Conservation (phyloP, 2,329 filamentous ascomycete genomes). For the Colletotrichum falcatum region DNA sequence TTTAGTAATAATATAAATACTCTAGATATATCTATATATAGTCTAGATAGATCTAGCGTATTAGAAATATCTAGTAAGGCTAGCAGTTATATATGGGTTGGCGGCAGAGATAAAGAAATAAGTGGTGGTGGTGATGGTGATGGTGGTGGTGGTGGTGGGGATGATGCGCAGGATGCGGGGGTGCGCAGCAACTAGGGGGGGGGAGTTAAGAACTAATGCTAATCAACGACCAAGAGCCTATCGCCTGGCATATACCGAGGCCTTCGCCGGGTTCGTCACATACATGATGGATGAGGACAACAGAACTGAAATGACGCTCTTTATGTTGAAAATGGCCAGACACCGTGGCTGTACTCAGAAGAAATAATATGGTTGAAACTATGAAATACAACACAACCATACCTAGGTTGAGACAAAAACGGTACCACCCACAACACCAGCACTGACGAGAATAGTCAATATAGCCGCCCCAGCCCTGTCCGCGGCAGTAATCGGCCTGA, state of each 20-base stretch:
- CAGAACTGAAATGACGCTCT: not conserved
- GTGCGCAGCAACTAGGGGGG: too few relatives aligned
- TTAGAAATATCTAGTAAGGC: too few relatives aligned
- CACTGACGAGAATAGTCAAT: conserved; percentile 68
- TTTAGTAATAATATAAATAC: too few relatives aligned
- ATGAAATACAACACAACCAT: not conserved
- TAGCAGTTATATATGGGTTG: too few relatives aligned
- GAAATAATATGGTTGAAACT: not conserved
- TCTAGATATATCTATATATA: too few relatives aligned
- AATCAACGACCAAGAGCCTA: not conserved
- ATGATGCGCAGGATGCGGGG: too few relatives aligned
- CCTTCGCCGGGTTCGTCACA: not conserved
- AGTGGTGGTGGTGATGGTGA: too few relatives aligned
- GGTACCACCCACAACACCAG: conserved; percentile 52
- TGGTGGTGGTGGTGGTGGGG: too few relatives aligned
- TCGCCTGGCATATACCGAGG: not conserved
- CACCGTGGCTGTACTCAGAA: not conserved
- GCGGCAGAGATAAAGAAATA: too few relatives aligned
- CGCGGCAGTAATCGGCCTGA: conserved; percentile 58
- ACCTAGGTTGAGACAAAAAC: conserved; percentile 24
- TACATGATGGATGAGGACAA: not conserved
- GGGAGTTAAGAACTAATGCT: too few relatives aligned
- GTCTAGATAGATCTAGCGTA: too few relatives aligned
- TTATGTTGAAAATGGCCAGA: too few relatives aligned
- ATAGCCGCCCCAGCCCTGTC: conserved; percentile 79